These are phyloP conservation scores for Hypoxylon sp. DNA, from an alignment of 2,329 filamentous ascomycete species.

Conservation along the genomic window DNA sequence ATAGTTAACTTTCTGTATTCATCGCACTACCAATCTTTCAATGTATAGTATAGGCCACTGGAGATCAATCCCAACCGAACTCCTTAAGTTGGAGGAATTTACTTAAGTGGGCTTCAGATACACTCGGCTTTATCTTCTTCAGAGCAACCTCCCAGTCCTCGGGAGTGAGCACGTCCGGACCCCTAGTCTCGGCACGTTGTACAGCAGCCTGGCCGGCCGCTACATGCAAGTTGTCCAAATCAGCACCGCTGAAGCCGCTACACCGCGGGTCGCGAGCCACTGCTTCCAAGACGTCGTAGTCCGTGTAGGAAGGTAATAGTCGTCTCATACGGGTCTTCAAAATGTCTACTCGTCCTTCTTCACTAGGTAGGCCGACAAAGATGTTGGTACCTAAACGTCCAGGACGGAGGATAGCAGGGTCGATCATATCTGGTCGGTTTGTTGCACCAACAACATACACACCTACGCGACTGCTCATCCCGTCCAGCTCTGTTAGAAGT, in stretches of 20 bases:
- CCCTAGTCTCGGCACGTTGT: conserved; percentile 43
- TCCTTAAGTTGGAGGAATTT: conserved; percentile 60
- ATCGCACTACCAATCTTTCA: background rate
- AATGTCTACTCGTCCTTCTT: conserved; percentile 87
- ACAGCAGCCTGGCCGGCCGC: conserved; percentile 53
- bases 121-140: conserved; percentile 64
- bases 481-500: conserved; percentile 93
- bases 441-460: conserved; percentile 97
- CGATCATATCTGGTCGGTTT: conserved; percentile 96
- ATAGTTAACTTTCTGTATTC: conserved; percentile 1
- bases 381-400: conserved; percentile 90
- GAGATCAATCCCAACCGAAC: conserved; percentile 51
- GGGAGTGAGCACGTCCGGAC: conserved; percentile 53
- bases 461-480: conserved; percentile 82
- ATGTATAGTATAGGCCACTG: background rate
- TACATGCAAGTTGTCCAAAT: conserved; percentile 69
- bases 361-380: conserved; percentile 87
- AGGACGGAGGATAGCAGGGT: conserved; percentile 92
- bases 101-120: conserved; percentile 60
- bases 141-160: conserved; percentile 70
- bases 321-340: conserved; percentile 72
- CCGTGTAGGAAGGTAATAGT: conserved; percentile 48
- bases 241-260: conserved; percentile 81
- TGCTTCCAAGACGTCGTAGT: conserved; percentile 54
- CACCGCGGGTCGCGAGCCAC: conserved; percentile 79